Evolutionary conservation across 768 basidiomycete species (phyloP).

Genomic region (Leucocoprinus sp.): DNA sequence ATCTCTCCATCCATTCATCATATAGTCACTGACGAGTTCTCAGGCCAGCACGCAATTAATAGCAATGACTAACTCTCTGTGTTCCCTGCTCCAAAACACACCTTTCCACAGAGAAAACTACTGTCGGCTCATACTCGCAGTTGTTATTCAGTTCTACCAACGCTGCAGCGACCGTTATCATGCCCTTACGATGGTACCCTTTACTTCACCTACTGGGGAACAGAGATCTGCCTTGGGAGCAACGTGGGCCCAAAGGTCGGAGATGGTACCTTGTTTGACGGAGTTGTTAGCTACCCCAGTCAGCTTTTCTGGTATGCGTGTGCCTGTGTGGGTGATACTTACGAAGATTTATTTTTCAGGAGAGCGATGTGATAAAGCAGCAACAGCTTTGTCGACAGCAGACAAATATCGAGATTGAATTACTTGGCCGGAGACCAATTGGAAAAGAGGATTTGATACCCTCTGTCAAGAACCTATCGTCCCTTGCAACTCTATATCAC

Average conservation of each 20-base stretch:
- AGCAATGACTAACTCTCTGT: constrained; percentile 86
- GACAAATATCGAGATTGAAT: constrained; percentile 65
- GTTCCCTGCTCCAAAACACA: constrained; percentile 81
- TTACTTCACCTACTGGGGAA: constrained; percentile 11
- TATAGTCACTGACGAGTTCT: background rate
- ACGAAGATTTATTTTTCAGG: constrained; percentile 21
- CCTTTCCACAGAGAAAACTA: constrained; percentile 96
- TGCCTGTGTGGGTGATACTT: background rate
- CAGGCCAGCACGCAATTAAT: constrained; percentile 81
- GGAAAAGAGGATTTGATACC: constrained; percentile 58
- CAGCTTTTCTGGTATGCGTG: constrained; percentile 17
- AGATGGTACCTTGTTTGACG: constrained; percentile 65
- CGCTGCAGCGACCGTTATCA: constrained; percentile 86
- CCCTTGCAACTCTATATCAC: constrained; percentile 72
- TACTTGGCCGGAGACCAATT: constrained; percentile 49
- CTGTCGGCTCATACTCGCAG: constrained; percentile 84
- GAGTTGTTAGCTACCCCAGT: constrained; percentile 54
- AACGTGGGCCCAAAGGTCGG: constrained; percentile 80
- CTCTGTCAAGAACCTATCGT: constrained; percentile 63
- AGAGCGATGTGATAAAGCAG: constrained; percentile 32
- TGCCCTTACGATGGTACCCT: constrained; percentile 52
- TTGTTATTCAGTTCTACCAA: constrained; percentile 95
- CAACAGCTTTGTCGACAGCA: constrained; percentile 67
- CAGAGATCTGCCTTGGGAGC: constrained; percentile 44
- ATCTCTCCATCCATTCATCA: background rate